Evolutionary conservation across 2,329 filamentous ascomycete species (phyloP), one percentile per base, ranked within the genome.

Genomic region (Myriosclerotinia curreyana): DNA sequence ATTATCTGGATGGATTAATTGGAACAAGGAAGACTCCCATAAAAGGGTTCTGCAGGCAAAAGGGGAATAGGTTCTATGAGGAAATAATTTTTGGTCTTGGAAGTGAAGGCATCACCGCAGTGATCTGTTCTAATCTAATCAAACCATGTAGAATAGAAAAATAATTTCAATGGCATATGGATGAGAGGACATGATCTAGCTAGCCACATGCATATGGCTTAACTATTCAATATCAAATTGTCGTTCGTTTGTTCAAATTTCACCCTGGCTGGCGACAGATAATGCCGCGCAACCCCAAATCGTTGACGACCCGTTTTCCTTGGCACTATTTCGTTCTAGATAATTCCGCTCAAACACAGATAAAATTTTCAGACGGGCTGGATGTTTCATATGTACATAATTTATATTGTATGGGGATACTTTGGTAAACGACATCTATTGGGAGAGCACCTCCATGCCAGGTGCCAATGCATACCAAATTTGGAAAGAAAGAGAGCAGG

Each of bases 91-190:
- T 51, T 46, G 5, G 20, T 9, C n/a, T 58, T 46, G 42, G 42
- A 58, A 36, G 20, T 48, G 8, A 58, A 48, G n/a, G n/a, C 55
- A 48, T 46, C 40, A 48, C 17, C 14, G 20, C 42, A 20, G 42
- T 59, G 42, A 48, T 59, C 42, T 22, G 31, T 38, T 59, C 44
- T 38, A 28, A 38, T 59, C 55, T 22, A 53, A 53, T 38, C n/a
- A 59, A 48, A 59, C 15, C 55, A 25, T 59, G 44, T 59, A 59
- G 28, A 59, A 59, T 59, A 59, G 55, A 48, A 38, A 48, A 14
- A 48, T 48, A 36, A 59, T 59, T 38, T 48, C 54, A 38, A 38
- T 38, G 11, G 42, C 55, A 48, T 59, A 48, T 25, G 49, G 49
- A 55, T 54, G n/a, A 20, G 56, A 61, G 34, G 59, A 20, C 3